phyloP scores from a whole-genome alignment of 306 rosid genomes.

The Acmispon strigosus region DNA sequence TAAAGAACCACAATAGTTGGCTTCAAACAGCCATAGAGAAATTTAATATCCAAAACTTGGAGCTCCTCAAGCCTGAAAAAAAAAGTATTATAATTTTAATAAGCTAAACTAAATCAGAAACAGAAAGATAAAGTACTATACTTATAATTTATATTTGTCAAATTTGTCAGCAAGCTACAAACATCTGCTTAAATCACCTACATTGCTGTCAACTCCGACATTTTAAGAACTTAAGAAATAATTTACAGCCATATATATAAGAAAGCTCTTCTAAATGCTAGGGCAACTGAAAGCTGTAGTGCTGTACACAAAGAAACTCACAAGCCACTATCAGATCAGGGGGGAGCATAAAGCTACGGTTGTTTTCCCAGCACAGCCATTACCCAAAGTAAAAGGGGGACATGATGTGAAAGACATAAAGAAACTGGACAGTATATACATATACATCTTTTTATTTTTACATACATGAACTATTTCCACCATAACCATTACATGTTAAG shows the following conservation, averaged over 20 bases:
- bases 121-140: not conserved
- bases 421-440: not conserved
- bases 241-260: no score
- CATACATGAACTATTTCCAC: not conserved
- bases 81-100: conserved; percentile 10
- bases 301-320: no score
- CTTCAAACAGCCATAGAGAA: conserved; percentile 90
- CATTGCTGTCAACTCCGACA: no score
- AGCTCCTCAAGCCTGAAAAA: conserved; percentile 97
- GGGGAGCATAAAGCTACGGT: not conserved
- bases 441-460: no score
- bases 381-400: not conserved
- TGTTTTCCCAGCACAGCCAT: not conserved
- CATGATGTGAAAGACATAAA: not conserved
- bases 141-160: not conserved
- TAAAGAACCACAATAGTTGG: conserved; percentile 98
- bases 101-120: not conserved
- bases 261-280: no score
- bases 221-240: no score
- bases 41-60: conserved; percentile 94
- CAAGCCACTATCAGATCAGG: no score
- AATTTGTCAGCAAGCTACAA: not conserved
- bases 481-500: not conserved
- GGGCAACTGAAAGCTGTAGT: no score
- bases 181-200: no score